Evolutionary conservation across 768 basidiomycete genomes (phyloP).

Genomic region (Mycena filopes): DNA sequence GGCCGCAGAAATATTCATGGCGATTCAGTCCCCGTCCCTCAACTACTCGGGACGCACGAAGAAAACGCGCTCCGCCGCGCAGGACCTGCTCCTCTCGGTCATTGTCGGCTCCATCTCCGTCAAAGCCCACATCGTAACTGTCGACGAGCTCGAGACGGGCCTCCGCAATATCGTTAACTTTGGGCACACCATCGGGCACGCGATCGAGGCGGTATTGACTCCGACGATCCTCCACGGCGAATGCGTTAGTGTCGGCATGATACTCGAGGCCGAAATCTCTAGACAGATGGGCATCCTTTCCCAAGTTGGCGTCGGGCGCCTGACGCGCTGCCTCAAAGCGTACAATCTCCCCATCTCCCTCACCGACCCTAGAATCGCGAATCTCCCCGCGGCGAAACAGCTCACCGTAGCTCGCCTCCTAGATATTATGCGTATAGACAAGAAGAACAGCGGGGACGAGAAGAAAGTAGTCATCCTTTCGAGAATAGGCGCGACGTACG

Average conservation of each 20-base stretch:
- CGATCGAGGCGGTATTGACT: constrained; percentile 95
- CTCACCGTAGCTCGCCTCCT: constrained; percentile 85
- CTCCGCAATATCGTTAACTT: constrained; percentile 99
- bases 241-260: constrained; percentile 95
- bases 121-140: constrained; percentile 96
- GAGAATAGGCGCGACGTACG: constrained; percentile 91
- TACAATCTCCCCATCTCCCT: constrained; percentile 92
- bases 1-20: constrained; percentile 85
- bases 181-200: constrained; percentile 98
- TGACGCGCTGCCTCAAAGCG: constrained; percentile 87
- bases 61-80: constrained; percentile 77
- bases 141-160: constrained; percentile 96
- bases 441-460: constrained; percentile 93
- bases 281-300: constrained; percentile 87
- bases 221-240: constrained; percentile 96
- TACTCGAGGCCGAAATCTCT: constrained; percentile 95
- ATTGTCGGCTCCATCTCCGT: constrained; percentile 94
- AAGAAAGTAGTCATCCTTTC: constrained; percentile 96
- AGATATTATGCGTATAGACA: constrained; percentile 96
- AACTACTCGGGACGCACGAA: constrained; percentile 66
- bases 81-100: constrained; percentile 87
- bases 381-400: constrained; percentile 72
- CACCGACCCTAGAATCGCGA: constrained; percentile 79
- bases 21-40: constrained; percentile 78
- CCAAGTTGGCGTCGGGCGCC: constrained; percentile 92